Conservation (phyloP, 2,329 filamentous ascomycete genomes). For the Cladophialophora immunda region DNA sequence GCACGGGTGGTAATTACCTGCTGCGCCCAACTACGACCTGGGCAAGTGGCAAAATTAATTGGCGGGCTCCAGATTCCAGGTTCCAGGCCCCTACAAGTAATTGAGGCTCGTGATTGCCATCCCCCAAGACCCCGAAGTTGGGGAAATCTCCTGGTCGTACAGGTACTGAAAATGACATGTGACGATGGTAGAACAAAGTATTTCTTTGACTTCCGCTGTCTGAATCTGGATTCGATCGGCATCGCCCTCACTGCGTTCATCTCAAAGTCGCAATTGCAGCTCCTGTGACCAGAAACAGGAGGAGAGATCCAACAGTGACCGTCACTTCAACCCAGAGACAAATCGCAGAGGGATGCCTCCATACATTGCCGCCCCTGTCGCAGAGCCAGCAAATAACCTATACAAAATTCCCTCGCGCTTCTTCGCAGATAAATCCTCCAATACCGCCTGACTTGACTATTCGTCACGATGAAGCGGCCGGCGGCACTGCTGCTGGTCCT, state of each 20-base stretch:
- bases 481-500: slow-evolving; percentile 55
- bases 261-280: background rate
- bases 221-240: background rate
- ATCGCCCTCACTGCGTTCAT: background rate
- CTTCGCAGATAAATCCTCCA: slow-evolving; percentile 27
- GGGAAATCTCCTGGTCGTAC: background rate
- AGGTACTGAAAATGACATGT: background rate
- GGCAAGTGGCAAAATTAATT: background rate
- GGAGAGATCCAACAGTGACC: background rate
- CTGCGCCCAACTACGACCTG: background rate
- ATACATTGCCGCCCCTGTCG: background rate
- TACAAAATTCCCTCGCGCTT: background rate
- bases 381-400: background rate
- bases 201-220: background rate
- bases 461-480: slow-evolving; percentile 51
- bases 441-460: background rate
- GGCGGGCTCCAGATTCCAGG: background rate
- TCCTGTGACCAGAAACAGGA: background rate
- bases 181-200: too few species aligned
- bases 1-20: background rate
- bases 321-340: background rate
- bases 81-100: background rate
- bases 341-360: background rate
- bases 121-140: background rate
- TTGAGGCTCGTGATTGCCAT: background rate